phyloP scores from a whole-genome alignment of 768 basidiomycete genomes.

The Rubroboletus satanas region DNA sequence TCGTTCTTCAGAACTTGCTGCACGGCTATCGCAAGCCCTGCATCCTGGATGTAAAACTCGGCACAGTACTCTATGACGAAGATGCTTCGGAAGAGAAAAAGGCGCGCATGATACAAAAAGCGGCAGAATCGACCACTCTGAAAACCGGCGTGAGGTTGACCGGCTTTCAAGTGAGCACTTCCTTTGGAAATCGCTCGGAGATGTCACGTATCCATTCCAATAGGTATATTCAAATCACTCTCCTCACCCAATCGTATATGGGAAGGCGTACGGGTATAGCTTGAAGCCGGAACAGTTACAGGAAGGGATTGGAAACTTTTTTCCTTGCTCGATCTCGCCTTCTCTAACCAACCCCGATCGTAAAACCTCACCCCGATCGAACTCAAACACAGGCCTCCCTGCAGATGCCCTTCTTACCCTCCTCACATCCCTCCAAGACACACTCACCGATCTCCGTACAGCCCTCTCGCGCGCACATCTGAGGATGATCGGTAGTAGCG shows the following conservation, averaged over 20 bases:
- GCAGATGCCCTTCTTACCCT: slow-evolving; percentile 50
- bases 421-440: slow-evolving; percentile 49
- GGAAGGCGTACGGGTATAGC: slow-evolving; percentile 75
- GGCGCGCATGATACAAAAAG: slow-evolving; percentile 69
- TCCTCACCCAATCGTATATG: slow-evolving; percentile 53
- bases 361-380: background rate
- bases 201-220: background rate
- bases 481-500: slow-evolving; percentile 77
- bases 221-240: slow-evolving; percentile 72
- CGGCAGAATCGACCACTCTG: slow-evolving; percentile 64
- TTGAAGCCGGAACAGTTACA: slow-evolving; percentile 66
- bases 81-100: slow-evolving; percentile 66
- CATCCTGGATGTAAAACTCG: slow-evolving; percentile 90
- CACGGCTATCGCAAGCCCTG: slow-evolving; percentile 75
- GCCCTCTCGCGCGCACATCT: slow-evolving; percentile 56
- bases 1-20: slow-evolving; percentile 84
- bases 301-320: slow-evolving; percentile 75
- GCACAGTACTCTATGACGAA: slow-evolving; percentile 81
- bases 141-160: slow-evolving; percentile 81
- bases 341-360: slow-evolving; percentile 6
- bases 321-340: slow-evolving; percentile 47
- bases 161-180: slow-evolving; percentile 74
- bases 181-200: background rate
- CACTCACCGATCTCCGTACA: slow-evolving; percentile 48
- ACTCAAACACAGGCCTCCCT: slow-evolving; percentile 50